These are phyloP conservation scores for Pelargonium citronellum DNA, from an alignment of 441 rosid species.

Conservation along the genomic window DNA sequence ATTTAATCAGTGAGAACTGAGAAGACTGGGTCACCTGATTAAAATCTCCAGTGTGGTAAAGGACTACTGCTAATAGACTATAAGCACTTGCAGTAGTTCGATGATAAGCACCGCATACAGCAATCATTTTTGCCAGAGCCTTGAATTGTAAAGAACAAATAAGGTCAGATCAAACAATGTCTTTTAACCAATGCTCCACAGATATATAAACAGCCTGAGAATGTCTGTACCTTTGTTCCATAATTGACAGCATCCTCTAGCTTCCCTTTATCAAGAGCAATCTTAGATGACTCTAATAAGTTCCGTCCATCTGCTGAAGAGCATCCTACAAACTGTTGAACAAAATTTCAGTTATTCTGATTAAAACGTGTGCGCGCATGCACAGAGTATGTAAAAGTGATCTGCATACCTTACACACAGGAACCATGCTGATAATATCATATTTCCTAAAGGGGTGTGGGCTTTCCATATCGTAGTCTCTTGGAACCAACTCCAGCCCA, in stretches of 20 bases:
- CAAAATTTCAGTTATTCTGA: slow-evolving; percentile 23
- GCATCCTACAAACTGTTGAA: slow-evolving; percentile 60
- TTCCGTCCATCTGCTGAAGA: slow-evolving; percentile 81
- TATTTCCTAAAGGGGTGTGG: slow-evolving; percentile 54
- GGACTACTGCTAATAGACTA: slow-evolving; percentile 74
- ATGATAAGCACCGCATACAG: slow-evolving; percentile 78
- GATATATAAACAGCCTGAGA: slow-evolving; percentile 6
- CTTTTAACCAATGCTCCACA: neutral
- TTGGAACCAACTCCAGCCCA: slow-evolving; percentile 73
- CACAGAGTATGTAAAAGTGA: neutral
- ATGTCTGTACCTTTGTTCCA: slow-evolving; percentile 55
- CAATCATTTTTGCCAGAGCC: slow-evolving; percentile 70
- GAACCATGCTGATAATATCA: slow-evolving; percentile 75
- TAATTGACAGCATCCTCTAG: slow-evolving; percentile 75
- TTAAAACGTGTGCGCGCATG: neutral
- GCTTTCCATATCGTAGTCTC: slow-evolving; percentile 66
- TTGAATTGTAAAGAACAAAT: slow-evolving; percentile 26
- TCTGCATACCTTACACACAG: slow-evolving; percentile 56
- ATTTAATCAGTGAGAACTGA: neutral
- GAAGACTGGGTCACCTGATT: slow-evolving; percentile 49
- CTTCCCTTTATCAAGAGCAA: slow-evolving; percentile 77
- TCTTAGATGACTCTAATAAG: slow-evolving; percentile 68
- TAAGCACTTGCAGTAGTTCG: slow-evolving; percentile 85
- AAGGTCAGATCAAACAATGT: slow-evolving; percentile 17
- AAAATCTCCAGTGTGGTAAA: slow-evolving; percentile 78